A percentile compares a stretch with the other conserved stretches of the same genome.
Evolutionary conservation across 306 rosid genomes (phyloP).

Genomic region (Quercus wislizeni): DNA sequence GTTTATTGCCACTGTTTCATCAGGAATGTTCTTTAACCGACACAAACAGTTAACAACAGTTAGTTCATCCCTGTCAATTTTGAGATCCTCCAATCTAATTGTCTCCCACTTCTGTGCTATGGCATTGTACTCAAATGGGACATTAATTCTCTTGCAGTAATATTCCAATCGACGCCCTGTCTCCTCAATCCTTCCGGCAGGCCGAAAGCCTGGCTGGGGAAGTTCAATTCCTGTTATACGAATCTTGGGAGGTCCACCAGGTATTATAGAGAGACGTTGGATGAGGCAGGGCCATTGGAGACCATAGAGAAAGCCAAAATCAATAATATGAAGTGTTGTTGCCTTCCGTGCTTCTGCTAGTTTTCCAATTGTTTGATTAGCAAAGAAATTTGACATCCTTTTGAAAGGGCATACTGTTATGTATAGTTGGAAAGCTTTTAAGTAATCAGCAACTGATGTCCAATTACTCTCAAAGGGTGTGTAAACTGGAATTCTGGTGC

Average conservation of each 20-base stretch:
- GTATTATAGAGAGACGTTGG: conserved; percentile 42
- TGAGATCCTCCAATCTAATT: conserved; percentile 17
- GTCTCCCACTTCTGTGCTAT: conserved; percentile 27
- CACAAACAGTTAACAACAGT: conserved; percentile 15
- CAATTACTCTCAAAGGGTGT: conserved; percentile 23
- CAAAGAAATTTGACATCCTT: conserved; percentile 50
- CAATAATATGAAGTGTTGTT: conserved; percentile 58
- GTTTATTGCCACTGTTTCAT: conserved; percentile 21
- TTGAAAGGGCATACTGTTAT: conserved; percentile 57
- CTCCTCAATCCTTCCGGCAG: conserved; percentile 29
- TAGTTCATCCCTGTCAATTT: conserved; percentile 15
- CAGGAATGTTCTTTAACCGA: conserved; percentile 14
- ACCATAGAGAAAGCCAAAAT: conserved; percentile 77
- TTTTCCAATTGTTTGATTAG: conserved; percentile 41
- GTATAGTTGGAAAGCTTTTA: conserved; percentile 50
- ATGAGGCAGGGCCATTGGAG: conserved; percentile 84
- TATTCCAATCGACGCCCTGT: conserved; percentile 36
- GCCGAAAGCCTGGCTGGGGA: conserved; percentile 42
- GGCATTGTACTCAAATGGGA: conserved; percentile 24
- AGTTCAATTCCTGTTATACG: conserved; percentile 51
- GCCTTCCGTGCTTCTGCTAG: conserved; percentile 54
- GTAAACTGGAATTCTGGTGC: conserved; percentile 47
- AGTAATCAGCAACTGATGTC: conserved; percentile 40
- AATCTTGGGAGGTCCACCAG: conserved; percentile 75
- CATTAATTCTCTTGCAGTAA: conserved; percentile 29